Percentiles rank a stretch among this genome's conserved stretches.
Evolutionary conservation across 2,329 filamentous ascomycete species (phyloP).

Genomic region (Scytalidium sp.): DNA sequence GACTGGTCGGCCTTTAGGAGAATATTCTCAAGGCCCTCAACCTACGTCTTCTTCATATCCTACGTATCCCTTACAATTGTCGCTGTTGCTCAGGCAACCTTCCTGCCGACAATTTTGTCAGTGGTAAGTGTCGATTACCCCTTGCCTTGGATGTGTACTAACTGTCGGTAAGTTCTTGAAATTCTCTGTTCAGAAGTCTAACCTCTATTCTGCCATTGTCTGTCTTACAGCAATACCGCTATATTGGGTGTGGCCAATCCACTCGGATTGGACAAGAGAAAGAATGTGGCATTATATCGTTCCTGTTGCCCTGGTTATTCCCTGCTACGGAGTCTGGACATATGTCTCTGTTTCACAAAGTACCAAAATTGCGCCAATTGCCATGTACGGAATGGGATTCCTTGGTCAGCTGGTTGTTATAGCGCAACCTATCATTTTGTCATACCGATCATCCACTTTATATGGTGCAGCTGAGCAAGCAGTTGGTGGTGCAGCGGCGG

Average conservation of each 20-base stretch:
- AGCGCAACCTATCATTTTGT: conserved; percentile 13
- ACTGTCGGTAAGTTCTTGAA: conserved; percentile 11
- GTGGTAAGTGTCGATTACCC: neutral
- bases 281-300: conserved; percentile 23
- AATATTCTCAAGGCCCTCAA: conserved; percentile 19
- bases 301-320: conserved; percentile 14
- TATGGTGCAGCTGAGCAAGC: conserved; percentile 22
- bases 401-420: conserved; percentile 19
- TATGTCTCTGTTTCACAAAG: conserved; percentile 16
- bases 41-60: conserved; percentile 18
- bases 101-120: conserved; percentile 19
- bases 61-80: conserved; percentile 18
- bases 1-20: conserved; percentile 15
- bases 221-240: conserved; percentile 17
- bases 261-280: conserved; percentile 21
- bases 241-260: conserved; percentile 15
- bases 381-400: conserved; percentile 18
- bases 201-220: conserved; percentile 18
- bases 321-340: conserved; percentile 22
- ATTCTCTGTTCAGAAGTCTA: conserved; percentile 16
- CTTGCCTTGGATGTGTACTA: neutral
- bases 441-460: conserved; percentile 10
- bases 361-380: conserved; percentile 14
- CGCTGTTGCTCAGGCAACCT: conserved; percentile 18
- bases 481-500: conserved; percentile 17